Evolutionary conservation across 2,329 filamentous ascomycete species (phyloP).

Genomic region (Triangularia setosa): DNA sequence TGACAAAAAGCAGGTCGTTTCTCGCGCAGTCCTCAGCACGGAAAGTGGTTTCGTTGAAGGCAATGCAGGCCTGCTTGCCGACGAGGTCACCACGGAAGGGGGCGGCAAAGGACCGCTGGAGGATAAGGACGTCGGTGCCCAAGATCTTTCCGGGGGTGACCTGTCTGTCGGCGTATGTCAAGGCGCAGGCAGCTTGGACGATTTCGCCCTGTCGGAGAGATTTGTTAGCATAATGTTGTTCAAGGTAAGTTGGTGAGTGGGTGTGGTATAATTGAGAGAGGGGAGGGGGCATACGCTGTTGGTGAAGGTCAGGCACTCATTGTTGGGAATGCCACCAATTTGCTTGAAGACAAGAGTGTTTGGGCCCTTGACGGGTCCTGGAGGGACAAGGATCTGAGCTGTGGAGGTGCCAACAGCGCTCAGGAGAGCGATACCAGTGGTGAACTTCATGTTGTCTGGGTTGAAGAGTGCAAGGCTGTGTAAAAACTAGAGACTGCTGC

Average conservation of each 20-base stretch:
- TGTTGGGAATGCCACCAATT: constrained; percentile 34
- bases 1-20: constrained; percentile 26
- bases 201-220: constrained; percentile 33
- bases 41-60: constrained; percentile 38
- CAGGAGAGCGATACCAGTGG: constrained; percentile 8
- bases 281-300: constrained; percentile 34
- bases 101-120: constrained; percentile 37
- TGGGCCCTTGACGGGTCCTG: constrained; percentile 8
- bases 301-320: constrained; percentile 39
- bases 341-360: constrained; percentile 38
- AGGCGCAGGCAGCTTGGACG: constrained; percentile 38
- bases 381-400: constrained; percentile 10
- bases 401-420: constrained; percentile 9
- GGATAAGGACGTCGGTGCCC: constrained; percentile 32
- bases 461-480: not conserved
- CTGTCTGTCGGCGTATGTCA: constrained; percentile 37
- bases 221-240: not conserved
- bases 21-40: constrained; percentile 34
- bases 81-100: constrained; percentile 39
- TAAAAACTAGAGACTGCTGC: not conserved
- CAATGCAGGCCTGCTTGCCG: constrained; percentile 35
- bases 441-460: constrained; percentile 18
- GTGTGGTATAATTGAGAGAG: no score
- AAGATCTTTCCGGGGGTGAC: constrained; percentile 35
- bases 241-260: not conserved